These are phyloP conservation scores for Penicillium digitatum DNA, from an alignment of 2,329 filamentous ascomycete species.

Conservation along the genomic window DNA sequence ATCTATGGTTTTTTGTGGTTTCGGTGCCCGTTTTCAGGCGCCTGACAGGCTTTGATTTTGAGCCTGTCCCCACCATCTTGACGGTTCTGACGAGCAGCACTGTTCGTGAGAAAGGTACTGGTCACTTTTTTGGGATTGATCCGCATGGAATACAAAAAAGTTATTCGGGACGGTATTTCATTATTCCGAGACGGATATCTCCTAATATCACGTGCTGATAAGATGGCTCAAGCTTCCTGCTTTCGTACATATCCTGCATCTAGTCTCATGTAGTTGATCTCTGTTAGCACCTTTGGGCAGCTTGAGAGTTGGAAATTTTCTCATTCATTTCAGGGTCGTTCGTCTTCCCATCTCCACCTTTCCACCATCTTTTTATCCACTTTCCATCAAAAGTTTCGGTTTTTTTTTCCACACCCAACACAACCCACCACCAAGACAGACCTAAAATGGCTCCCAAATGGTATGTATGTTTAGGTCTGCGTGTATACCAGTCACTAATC, in stretches of 20 bases:
- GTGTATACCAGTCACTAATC: constrained; percentile 16
- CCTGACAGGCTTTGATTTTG: constrained; percentile 66
- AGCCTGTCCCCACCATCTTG: constrained; percentile 54
- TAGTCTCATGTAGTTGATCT: not conserved
- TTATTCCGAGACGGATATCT: constrained; percentile 31
- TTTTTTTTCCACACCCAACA: not conserved
- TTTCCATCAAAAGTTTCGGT: not conserved
- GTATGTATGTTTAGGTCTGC: constrained; percentile 37
- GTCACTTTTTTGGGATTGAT: constrained; percentile 18
- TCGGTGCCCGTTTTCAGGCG: constrained; percentile 63
- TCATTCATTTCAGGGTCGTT: not conserved
- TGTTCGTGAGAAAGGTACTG: constrained; percentile 22
- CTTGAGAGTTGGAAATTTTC: not conserved
- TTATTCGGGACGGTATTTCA: constrained; percentile 31
- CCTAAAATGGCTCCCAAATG: constrained; percentile 55
- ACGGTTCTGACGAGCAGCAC: constrained; percentile 25
- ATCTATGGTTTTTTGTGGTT: constrained; percentile 79
- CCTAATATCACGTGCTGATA: constrained; percentile 27
- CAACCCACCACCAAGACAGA: not conserved
- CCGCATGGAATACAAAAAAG: constrained; percentile 36
- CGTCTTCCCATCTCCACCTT: not conserved
- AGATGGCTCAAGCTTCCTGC: constrained; percentile 37
- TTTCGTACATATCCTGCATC: constrained; percentile 8
- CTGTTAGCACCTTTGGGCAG: not conserved
- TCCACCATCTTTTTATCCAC: not conserved